Evolutionary conservation across 1,284 basidiomycete species (phyloP).

Genomic region (Nidula niveotomentosa): DNA sequence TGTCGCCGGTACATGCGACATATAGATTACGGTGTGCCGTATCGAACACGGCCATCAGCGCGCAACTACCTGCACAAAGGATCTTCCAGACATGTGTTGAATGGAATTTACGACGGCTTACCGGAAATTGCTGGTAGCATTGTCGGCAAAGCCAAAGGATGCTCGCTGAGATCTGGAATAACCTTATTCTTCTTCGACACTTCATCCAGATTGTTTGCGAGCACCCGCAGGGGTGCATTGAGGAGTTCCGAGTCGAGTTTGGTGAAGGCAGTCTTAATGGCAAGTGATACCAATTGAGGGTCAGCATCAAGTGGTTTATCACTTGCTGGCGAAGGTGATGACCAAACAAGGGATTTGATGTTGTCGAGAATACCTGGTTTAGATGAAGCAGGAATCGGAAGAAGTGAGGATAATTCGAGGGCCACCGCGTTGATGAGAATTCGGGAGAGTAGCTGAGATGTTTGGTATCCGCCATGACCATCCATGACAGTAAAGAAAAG

Average conservation of each 20-base stretch:
- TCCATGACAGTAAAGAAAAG: constrained; percentile 91
- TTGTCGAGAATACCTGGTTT: constrained; percentile 32
- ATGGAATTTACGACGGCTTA: constrained; percentile 20
- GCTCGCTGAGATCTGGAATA: constrained; percentile 69
- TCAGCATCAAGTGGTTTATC: constrained; percentile 47
- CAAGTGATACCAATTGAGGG: constrained; percentile 63
- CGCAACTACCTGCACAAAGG: constrained; percentile 71
- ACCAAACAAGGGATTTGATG: constrained; percentile 41
- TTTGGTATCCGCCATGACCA: constrained; percentile 86
- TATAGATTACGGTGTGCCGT: constrained; percentile 81
- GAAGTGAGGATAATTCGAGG: constrained; percentile 67
- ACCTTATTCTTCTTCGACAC: constrained; percentile 46
- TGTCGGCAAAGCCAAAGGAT: constrained; percentile 66
- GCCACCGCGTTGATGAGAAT: constrained; percentile 87
- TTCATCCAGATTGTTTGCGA: constrained; percentile 58
- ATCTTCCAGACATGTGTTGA: neutral
- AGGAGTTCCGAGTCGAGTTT: constrained; percentile 81
- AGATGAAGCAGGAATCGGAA: constrained; percentile 31
- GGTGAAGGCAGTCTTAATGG: constrained; percentile 79
- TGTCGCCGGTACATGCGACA: constrained; percentile 92
- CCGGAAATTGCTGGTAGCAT: constrained; percentile 82
- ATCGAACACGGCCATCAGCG: constrained; percentile 84
- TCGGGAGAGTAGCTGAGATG: constrained; percentile 83
- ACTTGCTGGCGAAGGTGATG: constrained; percentile 29
- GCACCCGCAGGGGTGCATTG: constrained; percentile 73